These are phyloP conservation scores for Lathyrus sativus DNA, from an alignment of 306 rosid genomes.

Conservation along the genomic window DNA sequence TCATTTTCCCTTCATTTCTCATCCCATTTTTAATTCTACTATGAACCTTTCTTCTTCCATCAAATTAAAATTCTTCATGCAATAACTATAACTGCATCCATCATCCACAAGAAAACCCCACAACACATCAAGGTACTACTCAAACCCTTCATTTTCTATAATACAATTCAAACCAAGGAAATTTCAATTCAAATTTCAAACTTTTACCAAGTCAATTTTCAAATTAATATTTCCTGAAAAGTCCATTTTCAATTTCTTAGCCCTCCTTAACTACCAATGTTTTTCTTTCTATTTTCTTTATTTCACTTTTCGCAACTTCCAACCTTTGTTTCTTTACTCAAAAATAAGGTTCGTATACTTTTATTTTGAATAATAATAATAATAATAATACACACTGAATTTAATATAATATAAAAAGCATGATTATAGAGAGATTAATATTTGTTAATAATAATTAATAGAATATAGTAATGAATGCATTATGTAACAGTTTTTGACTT, in stretches of 20 bases:
- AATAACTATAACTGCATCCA: background rate
- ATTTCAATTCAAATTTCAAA: background rate
- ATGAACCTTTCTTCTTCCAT: background rate
- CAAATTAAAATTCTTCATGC: background rate
- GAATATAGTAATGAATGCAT: background rate
- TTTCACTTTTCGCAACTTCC: background rate
- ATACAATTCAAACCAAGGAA: no score
- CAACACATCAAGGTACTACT: background rate
- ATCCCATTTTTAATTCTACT: background rate
- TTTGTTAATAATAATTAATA: no score
- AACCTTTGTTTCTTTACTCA: no score
- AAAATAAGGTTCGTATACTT: background rate
- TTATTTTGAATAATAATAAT: background rate
- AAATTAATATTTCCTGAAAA: background rate
- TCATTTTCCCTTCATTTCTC: background rate
- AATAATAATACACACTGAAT: background rate
- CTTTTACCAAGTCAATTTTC: constrained; percentile 1
- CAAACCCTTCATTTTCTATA: no score
- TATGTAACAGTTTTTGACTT: constrained; percentile 19
- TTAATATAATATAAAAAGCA: background rate
- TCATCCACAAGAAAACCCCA: background rate
- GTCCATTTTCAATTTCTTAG: background rate
- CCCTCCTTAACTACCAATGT: background rate
- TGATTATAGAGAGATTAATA: no score
- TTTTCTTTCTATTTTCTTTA: background rate